Evolutionary conservation across 352 stramenopile species (phyloP), one percentile per base, ranked within the genome.

Genomic region (Poterioochromonas sp.): DNA sequence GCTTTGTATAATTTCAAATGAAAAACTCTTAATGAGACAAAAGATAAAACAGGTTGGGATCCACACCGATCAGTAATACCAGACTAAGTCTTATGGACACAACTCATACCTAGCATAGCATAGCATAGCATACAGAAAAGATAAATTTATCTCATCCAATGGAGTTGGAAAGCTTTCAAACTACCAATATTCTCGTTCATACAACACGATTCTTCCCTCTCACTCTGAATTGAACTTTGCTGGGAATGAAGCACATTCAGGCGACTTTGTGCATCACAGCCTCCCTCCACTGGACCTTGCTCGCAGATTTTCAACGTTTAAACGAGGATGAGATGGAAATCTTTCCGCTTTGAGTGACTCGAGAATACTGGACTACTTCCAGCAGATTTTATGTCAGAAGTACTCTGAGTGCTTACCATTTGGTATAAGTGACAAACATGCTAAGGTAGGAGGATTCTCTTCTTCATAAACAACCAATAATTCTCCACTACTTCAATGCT

Each of bases 311-410:
- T 11, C 62, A 71, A 71, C 8, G 32, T 26, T 29, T 71, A 29
- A 12, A 12, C 41, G 62, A 71, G 26, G 62, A 71, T 32, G 62
- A 71, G 15, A 43, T 71, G 2, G 62, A 71, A 71, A 44, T 3
- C 15, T 71, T 71, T 44, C 39, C 41, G 15, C 62, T 29, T 2
- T 71, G 8, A 40, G 41, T 15, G 62, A 71, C 32, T 5, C 2
- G 5, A 29, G 1, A 5, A 3, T 71, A 43, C 41, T 71, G 12
- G 62, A 43, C 11, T 44, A 71, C 34, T 71, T 71, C 18, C 12
- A 71, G 26, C 32, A 2, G 8, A 71, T 71, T 29, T 18, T 71
- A 12, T 5, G 39, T n/a, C 3, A 12, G 5, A 71, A 71, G 32
- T 71, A 29, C 41, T 12, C 62, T 15, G 15, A 40, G 12, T 71